phyloP scores from a whole-genome alignment of 352 stramenopile genomes.

The Globisporangium solare region DNA sequence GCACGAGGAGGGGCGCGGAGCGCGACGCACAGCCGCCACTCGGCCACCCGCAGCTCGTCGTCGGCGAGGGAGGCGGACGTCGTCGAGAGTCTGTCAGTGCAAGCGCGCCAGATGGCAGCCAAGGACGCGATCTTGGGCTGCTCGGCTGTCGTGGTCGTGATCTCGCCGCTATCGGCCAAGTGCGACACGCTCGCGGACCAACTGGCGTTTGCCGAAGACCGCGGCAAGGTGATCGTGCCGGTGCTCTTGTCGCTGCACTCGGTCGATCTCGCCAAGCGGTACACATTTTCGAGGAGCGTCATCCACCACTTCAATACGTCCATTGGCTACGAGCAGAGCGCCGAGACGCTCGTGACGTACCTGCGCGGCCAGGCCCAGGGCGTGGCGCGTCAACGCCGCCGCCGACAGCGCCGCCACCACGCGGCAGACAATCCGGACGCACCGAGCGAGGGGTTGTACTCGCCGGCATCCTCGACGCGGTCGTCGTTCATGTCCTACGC shows the following conservation, averaged over 20 bases:
- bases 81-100: constrained; percentile 23
- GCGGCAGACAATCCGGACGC: constrained; percentile 9
- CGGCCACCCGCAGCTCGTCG: background rate
- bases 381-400: constrained; percentile 20
- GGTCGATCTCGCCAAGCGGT: constrained; percentile 70
- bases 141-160: constrained; percentile 58
- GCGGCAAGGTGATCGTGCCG: constrained; percentile 65
- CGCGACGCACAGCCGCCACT: constrained; percentile 5
- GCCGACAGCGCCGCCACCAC: constrained; percentile 9
- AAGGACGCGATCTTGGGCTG: constrained; percentile 75
- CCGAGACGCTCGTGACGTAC: constrained; percentile 48
- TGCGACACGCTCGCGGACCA: constrained; percentile 73
- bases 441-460: constrained; percentile 12
- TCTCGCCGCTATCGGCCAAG: constrained; percentile 61
- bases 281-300: constrained; percentile 72
- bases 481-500: constrained; percentile 8
- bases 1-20: constrained; percentile 11
- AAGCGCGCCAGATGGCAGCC: constrained; percentile 59
- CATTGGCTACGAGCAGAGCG: constrained; percentile 69
- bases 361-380: constrained; percentile 25
- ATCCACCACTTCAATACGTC: constrained; percentile 80
- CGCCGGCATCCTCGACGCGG: constrained; percentile 9
- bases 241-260: constrained; percentile 69
- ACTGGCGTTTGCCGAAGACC: constrained; percentile 78
- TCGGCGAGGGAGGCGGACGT: constrained; percentile 4